These are phyloP conservation scores for Helianthus tuberosus DNA, from an alignment of 129 eudicot genomes.

Conservation along the genomic window DNA sequence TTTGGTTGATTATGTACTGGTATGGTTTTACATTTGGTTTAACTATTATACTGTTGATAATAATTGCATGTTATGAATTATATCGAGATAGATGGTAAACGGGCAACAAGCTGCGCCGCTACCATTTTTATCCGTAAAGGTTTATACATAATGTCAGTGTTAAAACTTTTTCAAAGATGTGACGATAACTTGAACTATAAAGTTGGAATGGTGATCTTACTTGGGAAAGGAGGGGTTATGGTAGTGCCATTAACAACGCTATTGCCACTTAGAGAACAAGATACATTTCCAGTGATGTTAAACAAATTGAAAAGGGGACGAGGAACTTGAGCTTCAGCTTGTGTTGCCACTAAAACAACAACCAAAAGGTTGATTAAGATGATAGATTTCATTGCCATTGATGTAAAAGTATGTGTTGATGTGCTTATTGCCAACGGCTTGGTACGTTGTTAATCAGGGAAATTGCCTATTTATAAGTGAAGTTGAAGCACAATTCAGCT, in stretches of 20 bases:
- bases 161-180: no score
- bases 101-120: no score
- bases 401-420: not conserved
- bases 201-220: not conserved
- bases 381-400: not conserved
- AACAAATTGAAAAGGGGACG: not conserved
- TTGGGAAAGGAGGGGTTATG: slow-evolving; percentile 22
- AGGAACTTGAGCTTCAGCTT: not conserved
- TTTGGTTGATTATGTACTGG: not conserved
- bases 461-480: slow-evolving; percentile 28
- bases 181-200: not conserved
- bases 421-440: not conserved
- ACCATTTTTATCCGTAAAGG: not conserved
- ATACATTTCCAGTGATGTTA: slow-evolving; percentile 9
- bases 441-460: not conserved
- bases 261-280: slow-evolving; percentile 22
- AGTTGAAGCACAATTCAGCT: slow-evolving; percentile 3
- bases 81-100: no score
- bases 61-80: no score
- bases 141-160: not conserved
- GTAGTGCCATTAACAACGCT: slow-evolving; percentile 8
- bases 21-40: no score
- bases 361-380: not conserved
- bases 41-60: no score
- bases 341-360: not conserved